Evolutionary conservation across 306 rosid species (phyloP).

Genomic region (Ammopiptanthus mongolicus): DNA sequence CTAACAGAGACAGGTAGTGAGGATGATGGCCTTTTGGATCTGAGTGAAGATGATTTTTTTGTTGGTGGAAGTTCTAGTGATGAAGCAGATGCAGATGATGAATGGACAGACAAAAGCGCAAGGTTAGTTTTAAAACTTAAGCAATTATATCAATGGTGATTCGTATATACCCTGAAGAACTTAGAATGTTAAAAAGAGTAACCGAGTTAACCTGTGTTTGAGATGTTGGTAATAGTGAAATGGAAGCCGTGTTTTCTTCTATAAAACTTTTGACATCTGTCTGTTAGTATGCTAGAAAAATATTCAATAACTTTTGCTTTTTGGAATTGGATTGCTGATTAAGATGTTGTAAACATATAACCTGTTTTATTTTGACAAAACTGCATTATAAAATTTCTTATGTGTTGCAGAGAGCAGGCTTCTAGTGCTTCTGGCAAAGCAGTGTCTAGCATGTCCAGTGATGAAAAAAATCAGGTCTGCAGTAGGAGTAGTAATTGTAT

Average conservation of each 20-base stretch:
- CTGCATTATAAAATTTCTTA: not conserved
- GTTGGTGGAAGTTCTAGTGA: slow-evolving; percentile 83
- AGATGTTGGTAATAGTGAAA: not conserved
- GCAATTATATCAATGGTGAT: not conserved
- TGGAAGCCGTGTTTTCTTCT: not conserved
- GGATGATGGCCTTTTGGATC: slow-evolving; percentile 91
- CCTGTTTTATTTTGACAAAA: not conserved
- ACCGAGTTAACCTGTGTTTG: not conserved
- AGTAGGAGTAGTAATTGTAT: not conserved
- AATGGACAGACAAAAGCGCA: slow-evolving; percentile 95
- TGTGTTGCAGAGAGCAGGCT: slow-evolving; percentile 84
- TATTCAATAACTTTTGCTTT: not conserved
- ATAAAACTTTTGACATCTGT: not conserved
- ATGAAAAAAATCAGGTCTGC: slow-evolving; percentile 87
- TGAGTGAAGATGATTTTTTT: slow-evolving; percentile 96
- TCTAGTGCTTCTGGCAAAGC: slow-evolving; percentile 98
- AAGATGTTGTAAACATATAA: not conserved
- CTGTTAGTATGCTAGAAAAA: not conserved
- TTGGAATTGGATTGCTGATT: not conserved
- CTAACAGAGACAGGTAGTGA: slow-evolving; percentile 93
- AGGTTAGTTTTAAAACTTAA: slow-evolving; percentile 37
- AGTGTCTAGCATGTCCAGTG: slow-evolving; percentile 96
- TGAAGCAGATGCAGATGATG: slow-evolving; percentile 98
- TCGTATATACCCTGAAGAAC: not conserved
- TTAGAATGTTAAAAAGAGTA: not conserved